Conservation (phyloP, 257 asterid species). For the Solanum chaucha region DNA sequence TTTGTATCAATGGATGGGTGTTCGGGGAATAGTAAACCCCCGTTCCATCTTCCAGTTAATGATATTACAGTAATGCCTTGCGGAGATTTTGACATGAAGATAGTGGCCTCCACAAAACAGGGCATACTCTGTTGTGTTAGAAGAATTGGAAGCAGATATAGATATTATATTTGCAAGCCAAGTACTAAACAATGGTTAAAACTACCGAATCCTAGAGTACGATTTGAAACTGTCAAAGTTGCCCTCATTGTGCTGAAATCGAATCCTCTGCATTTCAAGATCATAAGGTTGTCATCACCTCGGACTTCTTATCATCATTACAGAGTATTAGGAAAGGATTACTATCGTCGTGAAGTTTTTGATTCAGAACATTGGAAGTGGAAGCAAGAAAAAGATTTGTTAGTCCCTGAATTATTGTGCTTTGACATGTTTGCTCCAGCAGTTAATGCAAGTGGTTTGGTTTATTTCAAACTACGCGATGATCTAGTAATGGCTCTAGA, state of each 20-base stretch:
- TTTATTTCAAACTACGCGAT: neutral
- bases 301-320: neutral
- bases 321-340: neutral
- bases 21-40: neutral
- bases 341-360: neutral
- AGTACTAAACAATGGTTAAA: slow-evolving; percentile 4
- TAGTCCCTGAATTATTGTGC: neutral
- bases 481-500: neutral
- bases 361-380: slow-evolving; percentile 11
- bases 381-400: neutral
- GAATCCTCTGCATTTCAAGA: neutral
- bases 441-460: neutral
- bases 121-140: slow-evolving; percentile 8
- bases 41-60: neutral
- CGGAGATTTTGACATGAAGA: neutral
- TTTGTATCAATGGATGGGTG: neutral
- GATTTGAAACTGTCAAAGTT: neutral
- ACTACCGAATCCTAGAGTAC: slow-evolving; percentile 3
- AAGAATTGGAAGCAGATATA: neutral
- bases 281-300: slow-evolving; percentile 1
- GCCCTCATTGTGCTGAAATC: neutral
- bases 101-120: neutral
- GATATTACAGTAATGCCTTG: neutral
- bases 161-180: neutral
- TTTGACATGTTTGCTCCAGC: neutral